Percentiles rank a stretch among this genome's conserved stretches.
phyloP scores from a whole-genome alignment of 2,329 filamentous ascomycete species.

The Sclerotinia subarctica region DNA sequence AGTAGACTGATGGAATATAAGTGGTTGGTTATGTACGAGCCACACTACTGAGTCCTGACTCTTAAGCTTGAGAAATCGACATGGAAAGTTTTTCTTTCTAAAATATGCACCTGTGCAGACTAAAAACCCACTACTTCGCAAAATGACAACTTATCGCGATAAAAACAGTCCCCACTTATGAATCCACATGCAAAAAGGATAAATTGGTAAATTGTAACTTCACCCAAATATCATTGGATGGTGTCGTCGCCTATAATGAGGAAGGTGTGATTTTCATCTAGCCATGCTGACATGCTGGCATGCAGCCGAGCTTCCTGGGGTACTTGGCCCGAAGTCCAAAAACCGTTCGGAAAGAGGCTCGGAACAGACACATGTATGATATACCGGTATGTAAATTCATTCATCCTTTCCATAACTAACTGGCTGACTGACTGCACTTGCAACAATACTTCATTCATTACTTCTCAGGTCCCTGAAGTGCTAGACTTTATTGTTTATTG shows the following conservation, averaged over 20 bases:
- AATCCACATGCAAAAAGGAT: not conserved
- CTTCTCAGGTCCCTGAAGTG: too few relatives aligned
- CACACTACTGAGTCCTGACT: not conserved
- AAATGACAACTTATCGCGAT: not conserved
- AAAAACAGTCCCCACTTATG: not conserved
- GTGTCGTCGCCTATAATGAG: slow-evolving; percentile 7
- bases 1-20: not conserved
- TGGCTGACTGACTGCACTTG: not conserved
- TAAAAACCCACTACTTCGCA: not conserved
- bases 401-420: not conserved
- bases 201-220: not conserved
- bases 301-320: slow-evolving; percentile 15
- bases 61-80: not conserved
- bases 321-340: slow-evolving; percentile 4
- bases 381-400: too few relatives aligned
- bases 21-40: not conserved
- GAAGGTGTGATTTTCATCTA: slow-evolving; percentile 13
- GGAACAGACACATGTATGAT: not conserved
- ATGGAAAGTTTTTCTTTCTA: not conserved
- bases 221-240: slow-evolving; percentile 2
- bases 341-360: not conserved
- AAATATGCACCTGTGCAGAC: not conserved
- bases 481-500: not conserved
- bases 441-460: not conserved
- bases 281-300: slow-evolving; percentile 12